Evolutionary conservation across 1,284 basidiomycete species (phyloP), one percentile per base, ranked within the genome.

Genomic region (Hemileia vastatrix): DNA sequence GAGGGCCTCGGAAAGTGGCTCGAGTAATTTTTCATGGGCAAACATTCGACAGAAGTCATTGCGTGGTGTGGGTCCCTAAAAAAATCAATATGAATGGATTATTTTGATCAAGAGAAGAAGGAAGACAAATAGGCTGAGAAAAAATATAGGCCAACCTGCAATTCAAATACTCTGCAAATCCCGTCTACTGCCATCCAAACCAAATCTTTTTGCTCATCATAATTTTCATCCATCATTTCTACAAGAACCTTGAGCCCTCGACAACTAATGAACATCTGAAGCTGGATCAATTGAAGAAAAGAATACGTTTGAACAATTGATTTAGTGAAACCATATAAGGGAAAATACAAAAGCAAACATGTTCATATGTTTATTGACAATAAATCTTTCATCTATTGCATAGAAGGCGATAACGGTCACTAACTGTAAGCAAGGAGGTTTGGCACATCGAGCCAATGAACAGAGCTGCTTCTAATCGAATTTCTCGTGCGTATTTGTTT

Each of bases 31-130:
- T 77, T 96, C 94, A 23, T 90, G 83, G 32, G 95, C 91, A 77
- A 97, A 93, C 88, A 97, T 95, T 15, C 94, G 84, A 74, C 93
- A 97, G 74, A 97, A 96, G 77, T 97, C 94, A 73, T 94, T 96
- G 72, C 95, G 90, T 6, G 92, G 93, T 6, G 92, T 95, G 1
- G 93, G 90, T 54, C 88, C 91, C 77, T 93, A 85, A 8, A n/a
- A 9, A 43, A 48, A 24, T 50, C 3, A 36, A 53, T 3, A 31
- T n/a, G 13, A 6, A 33, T 4, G 13, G 23, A 31, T 13, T 19
- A 27, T 56, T 31, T 23, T 11, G 6, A 40, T 36, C 3, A 11
- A 15, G 2, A 33, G 33, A 21, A 18, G 13, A 43, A 64, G n/a
- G n/a, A n/a, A n/a, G n/a, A n/a, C n/a, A n/a, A n/a, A n/a, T n/a